phyloP scores from a whole-genome alignment of 2,329 filamentous ascomycete species.

The Plectosphaerella cucumerina region DNA sequence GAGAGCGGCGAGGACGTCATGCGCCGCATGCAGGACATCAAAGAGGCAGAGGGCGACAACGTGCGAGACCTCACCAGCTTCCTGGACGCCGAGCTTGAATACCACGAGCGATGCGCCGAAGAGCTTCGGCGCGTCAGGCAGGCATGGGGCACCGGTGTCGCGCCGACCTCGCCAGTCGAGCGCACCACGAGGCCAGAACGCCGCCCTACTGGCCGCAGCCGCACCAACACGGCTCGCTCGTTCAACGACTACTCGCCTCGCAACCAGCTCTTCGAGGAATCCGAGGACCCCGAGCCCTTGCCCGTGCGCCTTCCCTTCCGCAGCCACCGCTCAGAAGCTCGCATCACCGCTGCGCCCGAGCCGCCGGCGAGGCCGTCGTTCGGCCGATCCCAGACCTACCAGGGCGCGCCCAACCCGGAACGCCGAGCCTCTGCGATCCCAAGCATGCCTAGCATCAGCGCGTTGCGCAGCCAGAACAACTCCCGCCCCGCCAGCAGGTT shows the following conservation, averaged over 20 bases:
- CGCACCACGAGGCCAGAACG: conserved; percentile 29
- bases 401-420: conserved; percentile 17
- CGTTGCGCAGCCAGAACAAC: conserved; percentile 34
- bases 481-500: conserved; percentile 40
- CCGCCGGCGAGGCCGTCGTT: conserved; percentile 31
- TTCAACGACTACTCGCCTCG: conserved; percentile 25
- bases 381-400: conserved; percentile 34
- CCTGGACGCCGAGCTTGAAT: conserved; percentile 83
- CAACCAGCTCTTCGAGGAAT: conserved; percentile 24
- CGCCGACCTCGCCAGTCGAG: conserved; percentile 11
- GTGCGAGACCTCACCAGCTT: conserved; percentile 76
- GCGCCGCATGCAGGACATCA: conserved; percentile 93
- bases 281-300: conserved; percentile 21
- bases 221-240: conserved; percentile 30
- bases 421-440: conserved; percentile 8
- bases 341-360: conserved; percentile 25
- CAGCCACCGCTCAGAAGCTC: conserved; percentile 23
- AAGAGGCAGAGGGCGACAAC: conserved; percentile 82
- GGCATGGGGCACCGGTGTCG: conserved; percentile 32
- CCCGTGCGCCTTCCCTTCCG: conserved; percentile 41
- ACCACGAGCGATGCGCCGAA: conserved; percentile 86
- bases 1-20: conserved; percentile 90
- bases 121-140: conserved; percentile 60
- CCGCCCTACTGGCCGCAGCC: conserved; percentile 14
- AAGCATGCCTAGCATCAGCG: conserved; percentile 23